A percentile compares a stretch with the other conserved stretches of the same genome.
Evolutionary conservation across 2,329 filamentous ascomycete species (phyloP).

Genomic region (Gaeumannomyces tritici): DNA sequence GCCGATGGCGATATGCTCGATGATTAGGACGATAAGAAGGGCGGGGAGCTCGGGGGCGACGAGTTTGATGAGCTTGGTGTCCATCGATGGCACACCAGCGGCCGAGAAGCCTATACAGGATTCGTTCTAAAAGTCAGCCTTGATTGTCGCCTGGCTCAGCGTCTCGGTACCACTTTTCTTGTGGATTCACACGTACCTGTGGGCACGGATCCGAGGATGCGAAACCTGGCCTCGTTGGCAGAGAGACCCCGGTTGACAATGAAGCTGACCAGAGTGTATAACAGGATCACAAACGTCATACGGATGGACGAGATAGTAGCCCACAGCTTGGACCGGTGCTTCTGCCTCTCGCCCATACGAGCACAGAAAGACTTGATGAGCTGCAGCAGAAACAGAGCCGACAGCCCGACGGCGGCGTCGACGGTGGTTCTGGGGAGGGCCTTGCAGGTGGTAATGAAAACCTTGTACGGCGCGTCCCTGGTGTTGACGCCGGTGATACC

Average conservation of each 20-base stretch:
- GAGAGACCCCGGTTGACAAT: constrained; percentile 62
- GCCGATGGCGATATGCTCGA: constrained; percentile 94
- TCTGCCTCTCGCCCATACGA: constrained; percentile 47
- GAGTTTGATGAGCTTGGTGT: constrained; percentile 52
- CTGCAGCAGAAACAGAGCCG: constrained; percentile 57
- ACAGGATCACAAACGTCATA: constrained; percentile 65
- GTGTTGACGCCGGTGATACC: constrained; percentile 35
- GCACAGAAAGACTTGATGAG: constrained; percentile 51
- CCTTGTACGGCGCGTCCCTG: constrained; percentile 32
- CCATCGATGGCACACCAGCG: constrained; percentile 64
- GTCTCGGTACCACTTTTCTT: neutral
- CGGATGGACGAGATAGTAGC: constrained; percentile 53
- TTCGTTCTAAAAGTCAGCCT: neutral
- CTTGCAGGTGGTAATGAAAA: constrained; percentile 32
- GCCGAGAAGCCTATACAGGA: constrained; percentile 59
- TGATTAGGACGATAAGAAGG: constrained; percentile 84
- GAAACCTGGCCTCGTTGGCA: constrained; percentile 51
- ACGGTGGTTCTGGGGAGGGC: constrained; percentile 19
- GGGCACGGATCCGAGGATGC: constrained; percentile 66
- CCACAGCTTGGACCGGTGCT: constrained; percentile 2
- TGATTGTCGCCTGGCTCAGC: neutral
- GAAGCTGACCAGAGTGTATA: constrained; percentile 86
- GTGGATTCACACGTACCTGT: constrained; percentile 42
- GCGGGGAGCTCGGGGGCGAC: constrained; percentile 70
- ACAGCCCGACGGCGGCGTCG: constrained; percentile 65